Conservation (phyloP, 306 rosid genomes). For the Castanopsis chinensis region DNA sequence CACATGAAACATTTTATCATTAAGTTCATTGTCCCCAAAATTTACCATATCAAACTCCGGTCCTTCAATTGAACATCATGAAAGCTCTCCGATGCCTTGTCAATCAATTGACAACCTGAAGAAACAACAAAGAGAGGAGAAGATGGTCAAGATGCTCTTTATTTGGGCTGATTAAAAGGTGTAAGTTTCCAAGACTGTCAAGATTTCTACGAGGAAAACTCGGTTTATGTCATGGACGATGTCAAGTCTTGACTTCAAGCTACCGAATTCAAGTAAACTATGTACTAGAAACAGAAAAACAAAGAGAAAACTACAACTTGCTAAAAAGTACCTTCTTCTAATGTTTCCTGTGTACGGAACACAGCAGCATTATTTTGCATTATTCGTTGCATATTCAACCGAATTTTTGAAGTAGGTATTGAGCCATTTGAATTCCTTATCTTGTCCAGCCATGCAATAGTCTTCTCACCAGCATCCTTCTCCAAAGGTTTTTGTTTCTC, state of each 20-base stretch:
- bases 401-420: conserved; percentile 68
- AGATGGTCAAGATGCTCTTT: conserved; percentile 3
- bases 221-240: neutral
- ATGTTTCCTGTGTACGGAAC: conserved; percentile 91
- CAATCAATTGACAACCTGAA: conserved; percentile 70
- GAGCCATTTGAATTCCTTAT: conserved; percentile 89
- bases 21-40: neutral
- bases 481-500: conserved; percentile 83
- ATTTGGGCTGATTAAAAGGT: neutral
- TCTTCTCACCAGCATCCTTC: conserved; percentile 82
- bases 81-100: conserved; percentile 73
- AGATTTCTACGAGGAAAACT: neutral
- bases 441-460: conserved; percentile 96
- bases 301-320: neutral
- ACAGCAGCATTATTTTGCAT: conserved; percentile 99
- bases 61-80: conserved; percentile 68
- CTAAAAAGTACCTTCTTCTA: conserved; percentile 71
- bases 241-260: conserved; percentile 1
- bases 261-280: neutral
- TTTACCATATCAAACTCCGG: conserved; percentile 76
- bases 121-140: conserved; percentile 4
- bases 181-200: neutral
- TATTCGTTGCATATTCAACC: conserved; percentile 91
- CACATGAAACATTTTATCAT: neutral
- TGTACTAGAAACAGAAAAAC: neutral